phyloP scores from a whole-genome alignment of 2,329 filamentous ascomycete species.

The Colletotrichum filicis region DNA sequence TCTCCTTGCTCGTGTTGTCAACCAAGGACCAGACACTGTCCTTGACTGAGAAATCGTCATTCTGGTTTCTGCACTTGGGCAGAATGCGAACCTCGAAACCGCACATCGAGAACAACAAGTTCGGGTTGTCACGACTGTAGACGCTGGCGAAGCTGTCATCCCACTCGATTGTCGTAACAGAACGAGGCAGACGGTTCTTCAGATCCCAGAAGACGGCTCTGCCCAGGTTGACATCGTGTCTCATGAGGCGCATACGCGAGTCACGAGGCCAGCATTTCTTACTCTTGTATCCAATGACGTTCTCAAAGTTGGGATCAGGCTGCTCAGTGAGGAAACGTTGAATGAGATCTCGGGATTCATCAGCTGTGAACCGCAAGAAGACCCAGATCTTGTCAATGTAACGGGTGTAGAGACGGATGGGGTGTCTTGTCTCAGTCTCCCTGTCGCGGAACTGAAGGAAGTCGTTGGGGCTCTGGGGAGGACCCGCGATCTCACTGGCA shows the following conservation, averaged over 20 bases:
- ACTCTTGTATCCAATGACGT: conserved; percentile 98
- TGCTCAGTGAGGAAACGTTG: conserved; percentile 98
- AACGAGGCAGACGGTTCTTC: conserved; percentile 94
- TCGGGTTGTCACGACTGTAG: conserved; percentile 97
- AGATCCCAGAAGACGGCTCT: conserved; percentile 99
- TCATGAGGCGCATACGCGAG: conserved; percentile 97
- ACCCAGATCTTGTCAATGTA: conserved; percentile 99
- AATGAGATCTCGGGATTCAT: conserved; percentile 95
- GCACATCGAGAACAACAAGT: conserved; percentile 96
- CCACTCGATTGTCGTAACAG: conserved; percentile 98
- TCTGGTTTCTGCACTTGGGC: conserved; percentile 93
- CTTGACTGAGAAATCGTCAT: conserved; percentile 96
- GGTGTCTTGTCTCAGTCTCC: conserved; percentile 91
- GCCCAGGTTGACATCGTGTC: conserved; percentile 97
- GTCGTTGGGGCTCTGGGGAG: conserved; percentile 93
- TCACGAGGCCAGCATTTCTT: conserved; percentile 99
- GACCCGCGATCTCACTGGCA: conserved; percentile 97
- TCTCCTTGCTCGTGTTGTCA: conserved; percentile 95
- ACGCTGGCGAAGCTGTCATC: conserved; percentile 98
- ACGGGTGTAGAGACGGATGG: conserved; percentile 95
- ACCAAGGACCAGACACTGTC: conserved; percentile 98
- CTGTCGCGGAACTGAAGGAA: conserved; percentile 97
- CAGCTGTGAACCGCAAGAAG: conserved; percentile 91
- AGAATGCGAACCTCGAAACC: conserved; percentile 97
- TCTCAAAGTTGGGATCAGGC: conserved; percentile 98